These are phyloP conservation scores for Talaromyces sp. DNA, from an alignment of 2,329 filamentous ascomycete genomes.

Conservation along the genomic window DNA sequence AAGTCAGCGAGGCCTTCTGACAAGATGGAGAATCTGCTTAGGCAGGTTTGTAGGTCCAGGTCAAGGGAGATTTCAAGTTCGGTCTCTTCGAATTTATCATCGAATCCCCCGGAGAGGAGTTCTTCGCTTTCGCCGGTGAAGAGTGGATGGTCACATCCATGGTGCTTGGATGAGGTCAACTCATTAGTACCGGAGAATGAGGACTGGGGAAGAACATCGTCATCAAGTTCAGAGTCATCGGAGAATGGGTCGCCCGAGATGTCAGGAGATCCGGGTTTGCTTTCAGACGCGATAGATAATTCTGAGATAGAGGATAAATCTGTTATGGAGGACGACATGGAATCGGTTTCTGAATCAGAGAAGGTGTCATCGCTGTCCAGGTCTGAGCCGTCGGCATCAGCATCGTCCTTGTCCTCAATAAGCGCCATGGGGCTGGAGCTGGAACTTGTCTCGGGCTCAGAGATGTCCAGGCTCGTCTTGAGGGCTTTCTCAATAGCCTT, in stretches of 20 bases:
- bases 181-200: neutral
- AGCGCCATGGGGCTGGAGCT: neutral
- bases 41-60: neutral
- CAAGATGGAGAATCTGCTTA: neutral
- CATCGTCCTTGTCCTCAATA: neutral
- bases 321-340: no score
- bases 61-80: neutral
- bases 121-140: neutral
- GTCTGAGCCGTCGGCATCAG: neutral
- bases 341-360: neutral
- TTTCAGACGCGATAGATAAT: neutral
- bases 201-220: neutral
- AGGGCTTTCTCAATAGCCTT: neutral
- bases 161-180: neutral
- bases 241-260: neutral
- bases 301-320: no score
- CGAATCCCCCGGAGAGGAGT: neutral
- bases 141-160: neutral
- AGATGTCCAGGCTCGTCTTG: neutral
- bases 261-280: neutral
- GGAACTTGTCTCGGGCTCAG: neutral
- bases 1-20: neutral
- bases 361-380: neutral
- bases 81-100: neutral
- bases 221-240: neutral